Evolutionary conservation across 2,329 filamentous ascomycete species (phyloP).

Genomic region (Trichoderma guizhouense): DNA sequence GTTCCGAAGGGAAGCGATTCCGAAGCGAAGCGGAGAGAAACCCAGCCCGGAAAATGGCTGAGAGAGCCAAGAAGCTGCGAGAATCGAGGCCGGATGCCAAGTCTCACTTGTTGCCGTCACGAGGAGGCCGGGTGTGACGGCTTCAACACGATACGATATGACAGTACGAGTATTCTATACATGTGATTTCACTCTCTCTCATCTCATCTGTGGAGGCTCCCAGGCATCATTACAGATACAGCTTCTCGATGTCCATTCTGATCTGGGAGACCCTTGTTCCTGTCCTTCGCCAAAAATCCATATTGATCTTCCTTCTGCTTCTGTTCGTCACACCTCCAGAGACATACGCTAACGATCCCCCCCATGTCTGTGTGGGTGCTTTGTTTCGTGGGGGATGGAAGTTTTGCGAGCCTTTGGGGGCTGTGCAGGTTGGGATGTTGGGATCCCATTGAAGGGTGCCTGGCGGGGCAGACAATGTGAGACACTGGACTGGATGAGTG

Average conservation of each 20-base stretch:
- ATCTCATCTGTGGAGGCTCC: background rate
- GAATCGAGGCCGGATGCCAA: background rate
- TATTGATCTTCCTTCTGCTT: background rate
- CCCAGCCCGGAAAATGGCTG: background rate
- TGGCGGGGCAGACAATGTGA: background rate
- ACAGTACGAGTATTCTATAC: background rate
- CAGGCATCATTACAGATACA: background rate
- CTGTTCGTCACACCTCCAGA: background rate
- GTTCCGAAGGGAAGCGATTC: background rate
- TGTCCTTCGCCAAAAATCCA: background rate
- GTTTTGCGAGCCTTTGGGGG: background rate
- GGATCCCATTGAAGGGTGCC: background rate
- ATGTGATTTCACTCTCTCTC: background rate
- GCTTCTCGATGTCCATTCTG: background rate
- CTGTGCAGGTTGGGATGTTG: background rate
- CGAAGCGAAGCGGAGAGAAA: background rate
- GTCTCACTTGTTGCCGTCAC: slow-evolving; percentile 11
- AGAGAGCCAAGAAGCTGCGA: background rate
- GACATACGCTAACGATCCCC: background rate
- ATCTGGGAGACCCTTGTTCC: background rate
- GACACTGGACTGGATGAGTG: background rate
- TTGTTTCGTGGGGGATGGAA: background rate
- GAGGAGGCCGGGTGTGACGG: slow-evolving; percentile 13
- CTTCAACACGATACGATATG: background rate
- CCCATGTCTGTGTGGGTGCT: background rate